Conservation (phyloP, 73 alveolate genomes). For the Tetrahymena borealis region DNA sequence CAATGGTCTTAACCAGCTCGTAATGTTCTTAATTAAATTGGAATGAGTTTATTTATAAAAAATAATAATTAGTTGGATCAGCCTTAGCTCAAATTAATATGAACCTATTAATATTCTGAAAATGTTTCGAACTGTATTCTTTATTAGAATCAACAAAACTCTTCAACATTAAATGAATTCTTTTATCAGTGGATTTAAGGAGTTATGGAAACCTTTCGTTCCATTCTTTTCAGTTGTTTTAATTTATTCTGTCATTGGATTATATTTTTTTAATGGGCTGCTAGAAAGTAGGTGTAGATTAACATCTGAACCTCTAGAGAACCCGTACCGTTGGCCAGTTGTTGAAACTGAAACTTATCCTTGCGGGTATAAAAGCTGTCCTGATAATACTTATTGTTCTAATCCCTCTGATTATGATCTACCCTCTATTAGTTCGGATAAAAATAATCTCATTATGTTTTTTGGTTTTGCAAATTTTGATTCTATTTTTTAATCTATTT, state of each 20-base stretch:
- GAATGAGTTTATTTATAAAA: not conserved
- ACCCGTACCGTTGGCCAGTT: not conserved
- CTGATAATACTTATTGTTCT: not conserved
- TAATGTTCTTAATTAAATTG: not conserved
- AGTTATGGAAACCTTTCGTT: not conserved
- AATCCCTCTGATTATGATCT: not conserved
- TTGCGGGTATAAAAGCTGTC: not conserved
- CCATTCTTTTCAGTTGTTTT: not conserved
- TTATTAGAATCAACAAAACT: not conserved
- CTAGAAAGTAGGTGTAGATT: not conserved
- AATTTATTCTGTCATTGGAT: not conserved
- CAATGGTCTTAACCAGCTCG: not conserved
- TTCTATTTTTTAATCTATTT: not conserved
- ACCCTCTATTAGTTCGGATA: not conserved
- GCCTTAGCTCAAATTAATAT: not conserved
- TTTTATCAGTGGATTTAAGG: not conserved
- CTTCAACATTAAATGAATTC: not conserved
- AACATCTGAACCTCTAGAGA: not conserved
- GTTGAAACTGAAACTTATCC: not conserved
- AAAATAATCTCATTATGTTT: not conserved
- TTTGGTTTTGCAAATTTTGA: not conserved
- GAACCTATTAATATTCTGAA: not conserved
- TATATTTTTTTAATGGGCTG: not conserved
- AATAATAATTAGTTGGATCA: not conserved
- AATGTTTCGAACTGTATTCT: not conserved